These are phyloP conservation scores for Moelleriella libera DNA, from an alignment of 2,329 filamentous ascomycete species.

Conservation along the genomic window DNA sequence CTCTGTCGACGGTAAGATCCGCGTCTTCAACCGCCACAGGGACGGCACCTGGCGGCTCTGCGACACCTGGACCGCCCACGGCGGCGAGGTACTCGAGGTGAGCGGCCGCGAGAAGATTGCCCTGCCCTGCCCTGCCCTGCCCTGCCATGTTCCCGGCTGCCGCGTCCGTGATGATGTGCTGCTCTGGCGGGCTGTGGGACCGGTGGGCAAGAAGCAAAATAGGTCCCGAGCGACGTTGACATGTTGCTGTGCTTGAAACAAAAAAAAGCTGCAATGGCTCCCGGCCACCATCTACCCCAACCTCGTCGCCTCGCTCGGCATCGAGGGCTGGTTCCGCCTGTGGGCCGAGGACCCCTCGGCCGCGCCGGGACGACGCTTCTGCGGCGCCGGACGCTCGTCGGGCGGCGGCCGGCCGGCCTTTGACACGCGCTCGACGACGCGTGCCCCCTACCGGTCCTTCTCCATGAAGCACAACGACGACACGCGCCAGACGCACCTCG, in stretches of 20 bases:
- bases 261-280: conserved; percentile 71
- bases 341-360: conserved; percentile 87
- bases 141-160: too few species aligned
- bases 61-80: conserved; percentile 83
- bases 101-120: not conserved
- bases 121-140: too few species aligned
- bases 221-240: too few species aligned
- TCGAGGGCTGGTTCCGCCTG: conserved; percentile 79
- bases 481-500: conserved; percentile 68
- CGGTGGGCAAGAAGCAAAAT: too few species aligned
- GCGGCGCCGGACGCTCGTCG: conserved; percentile 31
- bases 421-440: conserved; percentile 39
- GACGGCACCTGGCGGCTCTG: conserved; percentile 65
- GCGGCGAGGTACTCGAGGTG: conserved; percentile 79
- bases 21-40: conserved; percentile 76
- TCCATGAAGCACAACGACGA: conserved; percentile 75
- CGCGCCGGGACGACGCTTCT: conserved; percentile 69
- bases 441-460: conserved; percentile 59
- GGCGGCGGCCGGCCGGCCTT: conserved; percentile 35
- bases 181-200: too few species aligned
- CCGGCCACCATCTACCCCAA: conserved; percentile 77
- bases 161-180: too few species aligned
- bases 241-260: too few species aligned
- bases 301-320: conserved; percentile 74
- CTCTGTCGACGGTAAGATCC: conserved; percentile 83